Evolutionary conservation across 495 filamentous ascomycete genomes (phyloP).

Genomic region (Hypomontagnella submonticulosa): DNA sequence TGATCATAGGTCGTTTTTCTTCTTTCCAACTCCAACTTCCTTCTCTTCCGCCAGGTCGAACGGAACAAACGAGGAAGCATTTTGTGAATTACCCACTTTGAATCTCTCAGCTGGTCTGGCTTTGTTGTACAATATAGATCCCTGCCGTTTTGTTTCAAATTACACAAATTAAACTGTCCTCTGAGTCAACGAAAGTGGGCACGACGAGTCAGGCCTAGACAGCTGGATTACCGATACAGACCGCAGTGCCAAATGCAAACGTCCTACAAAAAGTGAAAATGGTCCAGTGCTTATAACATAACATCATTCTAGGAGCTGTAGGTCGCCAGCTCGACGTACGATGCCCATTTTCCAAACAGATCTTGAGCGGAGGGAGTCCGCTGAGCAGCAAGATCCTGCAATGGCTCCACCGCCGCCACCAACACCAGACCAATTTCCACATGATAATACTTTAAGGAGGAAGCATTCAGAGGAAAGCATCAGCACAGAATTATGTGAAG

Average conservation of each 20-base stretch:
- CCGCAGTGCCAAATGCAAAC: conserved; percentile 3
- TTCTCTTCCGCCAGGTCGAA: conserved; percentile 1
- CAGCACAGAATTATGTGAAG: conserved; percentile 67
- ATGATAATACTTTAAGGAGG: conserved; percentile 37
- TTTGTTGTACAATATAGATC: conserved; percentile 7
- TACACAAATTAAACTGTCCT: conserved; percentile 3
- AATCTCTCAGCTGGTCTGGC: conserved; percentile 3
- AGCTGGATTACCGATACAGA: conserved; percentile 15
- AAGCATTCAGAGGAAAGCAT: conserved; percentile 64
- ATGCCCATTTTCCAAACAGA: conserved; percentile 72
- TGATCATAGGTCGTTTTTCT: conserved; percentile 33
- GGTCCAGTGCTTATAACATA: conserved; percentile 31
- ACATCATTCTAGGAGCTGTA: conserved; percentile 18
- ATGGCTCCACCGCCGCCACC: conserved; percentile 44
- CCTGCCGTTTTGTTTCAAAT: conserved; percentile 16
- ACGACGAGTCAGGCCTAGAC: conserved; percentile 25
- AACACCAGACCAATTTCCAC: conserved; percentile 8
- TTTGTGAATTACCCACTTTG: conserved; percentile 11
- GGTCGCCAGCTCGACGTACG: conserved; percentile 35
- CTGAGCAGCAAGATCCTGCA: conserved; percentile 21
- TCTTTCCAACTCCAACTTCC: conserved; percentile 8
- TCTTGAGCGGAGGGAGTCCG: conserved; percentile 51
- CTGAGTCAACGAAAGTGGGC: conserved; percentile 32
- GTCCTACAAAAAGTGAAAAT: conserved; percentile 12
- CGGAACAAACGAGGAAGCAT: not conserved